Conservation (phyloP, 306 rosid species). For the Purshia tridentata region DNA sequence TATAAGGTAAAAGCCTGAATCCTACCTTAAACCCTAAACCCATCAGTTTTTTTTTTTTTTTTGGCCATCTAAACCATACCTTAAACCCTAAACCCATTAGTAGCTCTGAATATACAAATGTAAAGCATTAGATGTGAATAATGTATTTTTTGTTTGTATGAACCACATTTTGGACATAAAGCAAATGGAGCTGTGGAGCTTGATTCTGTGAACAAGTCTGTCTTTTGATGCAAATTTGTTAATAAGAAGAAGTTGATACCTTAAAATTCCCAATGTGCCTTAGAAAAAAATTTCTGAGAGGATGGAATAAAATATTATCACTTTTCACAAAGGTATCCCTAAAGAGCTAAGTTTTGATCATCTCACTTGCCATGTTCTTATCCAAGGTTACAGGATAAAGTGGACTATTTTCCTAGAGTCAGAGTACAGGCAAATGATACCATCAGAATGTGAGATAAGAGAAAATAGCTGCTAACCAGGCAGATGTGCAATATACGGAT, state of each 20-base stretch:
- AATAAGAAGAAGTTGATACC: not conserved
- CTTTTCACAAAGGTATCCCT: not conserved
- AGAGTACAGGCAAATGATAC: not conserved
- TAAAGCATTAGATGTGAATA: too few species aligned
- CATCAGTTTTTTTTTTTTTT: too few species aligned
- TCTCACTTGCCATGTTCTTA: not conserved
- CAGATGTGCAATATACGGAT: conserved; percentile 80
- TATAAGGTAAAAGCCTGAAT: not conserved
- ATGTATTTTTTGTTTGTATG: too few species aligned
- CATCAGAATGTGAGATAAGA: conserved; percentile 4
- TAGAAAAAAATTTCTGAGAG: not conserved
- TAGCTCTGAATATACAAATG: too few species aligned
- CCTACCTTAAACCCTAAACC: too few species aligned
- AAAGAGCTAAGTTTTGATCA: not conserved
- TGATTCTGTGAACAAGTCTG: too few species aligned
- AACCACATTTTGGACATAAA: too few species aligned
- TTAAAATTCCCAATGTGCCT: not conserved
- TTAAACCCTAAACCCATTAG: too few species aligned
- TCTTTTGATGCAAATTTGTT: too few species aligned
- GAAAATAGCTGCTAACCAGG: conserved; percentile 60
- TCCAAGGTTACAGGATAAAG: not conserved
- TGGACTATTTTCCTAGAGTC: not conserved
- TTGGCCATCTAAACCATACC: too few species aligned
- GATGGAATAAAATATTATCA: not conserved
- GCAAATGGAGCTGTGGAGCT: too few species aligned